These are phyloP conservation scores for Beauveria sp. DNA, from an alignment of 2,329 filamentous ascomycete genomes.

Conservation along the genomic window DNA sequence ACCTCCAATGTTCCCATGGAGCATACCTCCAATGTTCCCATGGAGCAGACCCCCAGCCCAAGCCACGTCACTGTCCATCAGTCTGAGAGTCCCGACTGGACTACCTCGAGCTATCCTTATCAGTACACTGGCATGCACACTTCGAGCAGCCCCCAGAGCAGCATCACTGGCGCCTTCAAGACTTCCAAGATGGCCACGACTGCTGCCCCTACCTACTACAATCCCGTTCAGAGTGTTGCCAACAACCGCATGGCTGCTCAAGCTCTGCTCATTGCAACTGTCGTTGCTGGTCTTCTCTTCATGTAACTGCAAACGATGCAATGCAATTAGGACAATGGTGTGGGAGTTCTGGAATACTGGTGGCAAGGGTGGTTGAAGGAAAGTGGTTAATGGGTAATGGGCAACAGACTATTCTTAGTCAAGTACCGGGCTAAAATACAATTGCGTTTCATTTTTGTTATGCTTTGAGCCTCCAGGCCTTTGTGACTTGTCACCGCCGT, in stretches of 20 bases:
- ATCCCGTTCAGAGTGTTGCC: neutral
- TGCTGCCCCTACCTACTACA: neutral
- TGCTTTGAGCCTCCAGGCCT: neutral
- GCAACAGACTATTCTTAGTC: constrained; percentile 1
- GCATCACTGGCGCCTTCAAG: neutral
- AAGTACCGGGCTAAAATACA: constrained; percentile 1
- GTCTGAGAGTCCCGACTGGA: neutral
- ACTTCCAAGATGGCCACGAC: neutral
- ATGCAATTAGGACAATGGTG: neutral
- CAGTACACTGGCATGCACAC: neutral
- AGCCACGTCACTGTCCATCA: neutral
- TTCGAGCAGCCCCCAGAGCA: neutral
- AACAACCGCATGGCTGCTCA: neutral
- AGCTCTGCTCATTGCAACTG: neutral
- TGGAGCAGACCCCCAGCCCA: neutral
- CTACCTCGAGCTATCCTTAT: neutral
- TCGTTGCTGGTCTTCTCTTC: neutral
- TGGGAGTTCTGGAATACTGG: neutral
- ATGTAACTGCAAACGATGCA: neutral
- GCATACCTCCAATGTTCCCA: neutral
- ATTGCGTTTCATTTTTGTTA: constrained; percentile 1
- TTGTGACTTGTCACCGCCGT: neutral
- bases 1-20: neutral
- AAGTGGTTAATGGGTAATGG: neutral
- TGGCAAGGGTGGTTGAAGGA: neutral